Conservation (phyloP, 805 yeast genomes). For the Nakazawaea peltata region DNA sequence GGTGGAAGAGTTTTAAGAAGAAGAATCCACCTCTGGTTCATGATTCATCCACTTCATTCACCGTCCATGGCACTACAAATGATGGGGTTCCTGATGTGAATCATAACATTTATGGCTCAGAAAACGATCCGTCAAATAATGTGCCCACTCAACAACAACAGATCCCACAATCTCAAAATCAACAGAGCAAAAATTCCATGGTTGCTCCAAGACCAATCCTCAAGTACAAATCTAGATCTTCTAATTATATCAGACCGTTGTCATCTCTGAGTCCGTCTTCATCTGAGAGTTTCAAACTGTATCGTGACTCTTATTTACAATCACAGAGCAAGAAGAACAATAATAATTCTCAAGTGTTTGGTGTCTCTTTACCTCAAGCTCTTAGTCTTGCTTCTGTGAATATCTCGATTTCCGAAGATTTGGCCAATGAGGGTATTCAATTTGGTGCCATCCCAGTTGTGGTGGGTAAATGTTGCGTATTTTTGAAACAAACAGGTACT, state of each 20-base stretch:
- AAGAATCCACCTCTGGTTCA: slow-evolving; percentile 8
- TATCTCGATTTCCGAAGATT: slow-evolving; percentile 53
- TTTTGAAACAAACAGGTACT: slow-evolving; percentile 67
- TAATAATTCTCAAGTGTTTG: slow-evolving; percentile 59
- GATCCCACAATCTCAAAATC: slow-evolving; percentile 11
- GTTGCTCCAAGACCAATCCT: slow-evolving; percentile 32
- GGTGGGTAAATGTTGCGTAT: slow-evolving; percentile 94
- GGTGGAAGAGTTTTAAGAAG: slow-evolving; percentile 23
- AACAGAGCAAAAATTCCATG: slow-evolving; percentile 3
- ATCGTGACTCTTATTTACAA: slow-evolving; percentile 39
- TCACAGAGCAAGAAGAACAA: slow-evolving; percentile 33
- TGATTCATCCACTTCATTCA: too few species aligned
- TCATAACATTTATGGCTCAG: neutral
- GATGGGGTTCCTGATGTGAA: too few species aligned
- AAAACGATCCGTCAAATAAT: neutral
- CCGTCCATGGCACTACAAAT: too few species aligned
- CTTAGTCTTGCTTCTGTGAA: slow-evolving; percentile 70
- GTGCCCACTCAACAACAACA: neutral
- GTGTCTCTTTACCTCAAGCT: slow-evolving; percentile 67
- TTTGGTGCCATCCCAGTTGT: slow-evolving; percentile 89
- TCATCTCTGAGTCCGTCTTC: slow-evolving; percentile 24
- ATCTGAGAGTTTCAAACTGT: slow-evolving; percentile 31
- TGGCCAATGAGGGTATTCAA: slow-evolving; percentile 53
- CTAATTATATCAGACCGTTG: slow-evolving; percentile 29
- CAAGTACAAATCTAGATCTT: slow-evolving; percentile 42